Evolutionary conservation across 1,139 yeast genomes (phyloP).

Genomic region (Geotrichum fermentans): DNA sequence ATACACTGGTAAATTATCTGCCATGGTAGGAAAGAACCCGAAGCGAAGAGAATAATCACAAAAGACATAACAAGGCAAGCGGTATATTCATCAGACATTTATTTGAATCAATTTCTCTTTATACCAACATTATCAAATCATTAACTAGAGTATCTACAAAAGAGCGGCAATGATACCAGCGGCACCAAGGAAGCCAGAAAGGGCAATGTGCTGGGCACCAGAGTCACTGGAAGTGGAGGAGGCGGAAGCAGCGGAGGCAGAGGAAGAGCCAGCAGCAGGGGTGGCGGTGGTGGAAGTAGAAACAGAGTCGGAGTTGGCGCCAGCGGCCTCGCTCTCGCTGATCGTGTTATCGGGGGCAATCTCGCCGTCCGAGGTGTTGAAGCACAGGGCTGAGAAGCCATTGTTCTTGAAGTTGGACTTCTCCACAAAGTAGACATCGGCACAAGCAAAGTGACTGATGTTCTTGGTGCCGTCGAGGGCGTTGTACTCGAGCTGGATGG

Average conservation of each 20-base stretch:
- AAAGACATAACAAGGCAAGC: neutral
- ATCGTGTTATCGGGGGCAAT: slow-evolving; percentile 26
- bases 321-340: slow-evolving; percentile 22
- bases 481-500: slow-evolving; percentile 41
- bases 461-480: slow-evolving; percentile 39
- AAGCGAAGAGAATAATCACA: too few relatives aligned
- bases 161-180: slow-evolving; percentile 25
- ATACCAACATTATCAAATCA: too few relatives aligned
- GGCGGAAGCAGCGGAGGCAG: slow-evolving; percentile 26
- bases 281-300: slow-evolving; percentile 22
- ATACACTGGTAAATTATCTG: too few relatives aligned
- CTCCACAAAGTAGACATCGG: slow-evolving; percentile 41
- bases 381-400: slow-evolving; percentile 37
- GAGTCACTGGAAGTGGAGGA: slow-evolving; percentile 17
- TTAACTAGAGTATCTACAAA: too few relatives aligned
- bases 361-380: slow-evolving; percentile 41
- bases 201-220: slow-evolving; percentile 19
- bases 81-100: too few relatives aligned
- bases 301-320: slow-evolving; percentile 24
- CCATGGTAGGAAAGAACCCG: too few relatives aligned
- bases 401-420: slow-evolving; percentile 37
- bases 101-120: too few relatives aligned
- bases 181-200: slow-evolving; percentile 22
- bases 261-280: slow-evolving; percentile 23
- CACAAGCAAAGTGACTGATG: slow-evolving; percentile 41